These are phyloP conservation scores for Smallanthus sonchifolius DNA, from an alignment of 129 eudicot genomes.

Conservation along the genomic window DNA sequence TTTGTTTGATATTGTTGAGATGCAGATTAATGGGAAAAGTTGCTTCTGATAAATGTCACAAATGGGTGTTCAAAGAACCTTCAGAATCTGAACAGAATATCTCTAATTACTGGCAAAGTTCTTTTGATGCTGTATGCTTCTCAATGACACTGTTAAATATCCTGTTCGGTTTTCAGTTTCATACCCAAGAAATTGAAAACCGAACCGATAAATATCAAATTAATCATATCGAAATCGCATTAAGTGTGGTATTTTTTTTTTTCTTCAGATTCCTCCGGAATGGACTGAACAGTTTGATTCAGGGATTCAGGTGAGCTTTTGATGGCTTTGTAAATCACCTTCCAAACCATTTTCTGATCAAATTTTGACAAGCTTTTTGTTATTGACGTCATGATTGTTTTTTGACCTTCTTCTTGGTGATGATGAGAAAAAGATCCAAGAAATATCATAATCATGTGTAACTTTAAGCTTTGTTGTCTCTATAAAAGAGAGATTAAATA, in stretches of 20 bases:
- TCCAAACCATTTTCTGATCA: background rate
- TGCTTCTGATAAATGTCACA: conserved; percentile 99
- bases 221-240: too few relatives aligned
- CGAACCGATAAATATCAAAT: too few relatives aligned
- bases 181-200: too few relatives aligned
- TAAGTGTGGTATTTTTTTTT: background rate
- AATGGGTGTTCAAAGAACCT: conserved; percentile 99
- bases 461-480: conserved; percentile 4
- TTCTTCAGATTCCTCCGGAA: conserved; percentile 80
- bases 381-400: conserved; percentile 11
- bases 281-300: conserved; percentile 99
- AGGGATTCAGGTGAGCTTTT: conserved; percentile 77
- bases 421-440: background rate
- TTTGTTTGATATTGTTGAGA: conserved; percentile 31
- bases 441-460: conserved; percentile 1
- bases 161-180: too few relatives aligned
- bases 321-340: background rate
- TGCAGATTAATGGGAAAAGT: conserved; percentile 98
- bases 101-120: conserved; percentile 96
- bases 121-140: conserved; percentile 91
- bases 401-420: background rate
- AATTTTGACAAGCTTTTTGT: conserved; percentile 11
- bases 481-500: background rate
- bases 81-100: conserved; percentile 90
- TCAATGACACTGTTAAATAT: background rate